A percentile compares a stretch with the other conserved stretches of the same genome.
Evolutionary conservation across 805 yeast species (phyloP).

Genomic region (Lipomyces spencermartinsiae): DNA sequence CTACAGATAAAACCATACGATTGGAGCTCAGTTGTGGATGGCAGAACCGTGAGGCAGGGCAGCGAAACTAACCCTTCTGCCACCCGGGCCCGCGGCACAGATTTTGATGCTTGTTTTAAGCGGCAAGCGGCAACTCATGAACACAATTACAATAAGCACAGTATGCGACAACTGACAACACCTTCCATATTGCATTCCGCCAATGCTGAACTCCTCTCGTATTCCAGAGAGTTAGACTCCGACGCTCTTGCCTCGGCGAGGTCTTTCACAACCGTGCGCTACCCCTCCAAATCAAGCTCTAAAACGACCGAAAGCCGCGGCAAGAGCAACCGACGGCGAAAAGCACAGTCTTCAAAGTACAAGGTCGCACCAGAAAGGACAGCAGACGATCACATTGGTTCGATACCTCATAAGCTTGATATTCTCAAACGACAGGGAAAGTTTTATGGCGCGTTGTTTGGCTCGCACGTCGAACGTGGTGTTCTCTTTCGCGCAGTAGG

Average conservation of each 20-base stretch:
- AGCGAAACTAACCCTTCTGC: no score
- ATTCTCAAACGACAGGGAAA: constrained; percentile 8
- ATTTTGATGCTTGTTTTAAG: no score
- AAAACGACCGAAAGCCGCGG: background rate
- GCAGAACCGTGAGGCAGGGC: no score
- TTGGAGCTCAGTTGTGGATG: no score
- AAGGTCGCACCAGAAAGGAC: constrained; percentile 12
- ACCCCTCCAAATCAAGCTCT: background rate
- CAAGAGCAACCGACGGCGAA: constrained; percentile 16
- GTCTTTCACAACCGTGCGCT: background rate
- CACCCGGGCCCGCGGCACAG: no score
- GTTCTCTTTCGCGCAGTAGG: constrained; percentile 2
- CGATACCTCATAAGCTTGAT: constrained; percentile 7
- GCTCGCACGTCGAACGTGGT: background rate
- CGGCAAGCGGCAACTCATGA: no score
- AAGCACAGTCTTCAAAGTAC: constrained; percentile 27
- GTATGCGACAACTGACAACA: no score
- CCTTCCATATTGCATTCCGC: background rate
- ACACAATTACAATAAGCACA: no score
- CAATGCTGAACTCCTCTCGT: background rate
- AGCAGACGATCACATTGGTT: constrained; percentile 10
- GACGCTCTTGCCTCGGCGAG: background rate
- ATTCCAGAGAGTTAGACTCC: background rate
- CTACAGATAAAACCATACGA: no score
- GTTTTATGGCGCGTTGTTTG: constrained; percentile 15